These are phyloP conservation scores for Penicillium olsonii DNA, from an alignment of 2,329 filamentous ascomycete species.

Conservation along the genomic window DNA sequence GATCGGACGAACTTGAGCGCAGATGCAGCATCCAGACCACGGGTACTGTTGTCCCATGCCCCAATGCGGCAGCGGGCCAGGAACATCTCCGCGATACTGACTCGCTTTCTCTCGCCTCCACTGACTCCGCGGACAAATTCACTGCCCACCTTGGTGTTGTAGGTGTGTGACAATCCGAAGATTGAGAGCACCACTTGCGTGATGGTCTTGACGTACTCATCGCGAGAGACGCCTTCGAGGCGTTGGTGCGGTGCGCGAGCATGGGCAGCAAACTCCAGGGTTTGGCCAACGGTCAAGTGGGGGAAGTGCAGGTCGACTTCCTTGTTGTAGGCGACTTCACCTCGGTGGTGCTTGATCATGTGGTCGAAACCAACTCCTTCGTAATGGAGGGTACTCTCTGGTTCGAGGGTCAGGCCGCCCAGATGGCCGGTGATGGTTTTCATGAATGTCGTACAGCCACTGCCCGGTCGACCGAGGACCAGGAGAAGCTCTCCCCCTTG, in stretches of 20 bases:
- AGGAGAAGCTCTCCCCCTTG: constrained; percentile 52
- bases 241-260: constrained; percentile 49
- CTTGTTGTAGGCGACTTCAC: constrained; percentile 12
- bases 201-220: constrained; percentile 42
- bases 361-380: constrained; percentile 7
- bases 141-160: constrained; percentile 46
- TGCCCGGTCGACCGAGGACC: constrained; percentile 51
- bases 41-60: constrained; percentile 47
- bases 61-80: constrained; percentile 44
- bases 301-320: constrained; percentile 56
- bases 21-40: constrained; percentile 52
- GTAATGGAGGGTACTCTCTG: constrained; percentile 7
- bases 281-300: constrained; percentile 67
- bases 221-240: constrained; percentile 20
- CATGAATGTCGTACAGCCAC: constrained; percentile 55
- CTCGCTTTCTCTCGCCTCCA: constrained; percentile 60
- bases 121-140: constrained; percentile 60
- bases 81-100: constrained; percentile 56
- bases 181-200: constrained; percentile 46
- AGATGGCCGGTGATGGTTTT: constrained; percentile 54
- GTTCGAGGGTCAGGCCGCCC: constrained; percentile 4
- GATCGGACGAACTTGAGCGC: constrained; percentile 56
- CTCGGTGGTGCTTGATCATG: constrained; percentile 12
- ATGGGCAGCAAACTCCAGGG: constrained; percentile 70
- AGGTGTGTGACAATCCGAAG: constrained; percentile 46